Conservation (phyloP, 2,329 filamentous ascomycete species). For the Alternaria burnsii region DNA sequence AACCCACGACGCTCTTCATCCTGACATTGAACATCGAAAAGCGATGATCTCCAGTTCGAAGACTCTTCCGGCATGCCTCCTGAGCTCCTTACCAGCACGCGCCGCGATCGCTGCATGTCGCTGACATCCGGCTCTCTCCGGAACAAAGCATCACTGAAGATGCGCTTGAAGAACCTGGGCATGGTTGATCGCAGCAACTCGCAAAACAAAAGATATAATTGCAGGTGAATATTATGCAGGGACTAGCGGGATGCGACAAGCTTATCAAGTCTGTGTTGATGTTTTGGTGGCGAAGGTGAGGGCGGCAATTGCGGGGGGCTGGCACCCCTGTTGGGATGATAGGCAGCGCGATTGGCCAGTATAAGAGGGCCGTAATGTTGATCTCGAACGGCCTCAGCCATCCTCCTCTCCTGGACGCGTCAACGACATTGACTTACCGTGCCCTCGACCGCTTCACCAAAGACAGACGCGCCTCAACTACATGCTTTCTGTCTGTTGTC, state of each 20-base stretch:
- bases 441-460: neutral
- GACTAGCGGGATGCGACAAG: constrained; percentile 2
- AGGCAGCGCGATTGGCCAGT: constrained; percentile 4
- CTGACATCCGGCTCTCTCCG: constrained; percentile 23
- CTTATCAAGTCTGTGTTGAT: constrained; percentile 11
- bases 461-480: neutral
- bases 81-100: constrained; percentile 28
- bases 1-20: constrained; percentile 17
- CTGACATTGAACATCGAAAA: constrained; percentile 21
- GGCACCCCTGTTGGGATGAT: neutral
- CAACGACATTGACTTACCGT: constrained; percentile 1
- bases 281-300: constrained; percentile 12
- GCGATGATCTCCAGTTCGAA: constrained; percentile 17
- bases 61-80: constrained; percentile 18
- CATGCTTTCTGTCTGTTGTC: neutral
- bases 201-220: neutral
- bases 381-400: constrained; percentile 6
- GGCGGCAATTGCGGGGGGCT: constrained; percentile 17
- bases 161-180: constrained; percentile 33
- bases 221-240: constrained; percentile 8
- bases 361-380: constrained; percentile 5
- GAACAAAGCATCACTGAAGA: constrained; percentile 33
- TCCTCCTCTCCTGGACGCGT: constrained; percentile 10
- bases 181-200: constrained; percentile 10
- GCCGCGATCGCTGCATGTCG: constrained; percentile 32